These are phyloP conservation scores for Hsuehochloa calcarea DNA, from an alignment of 176 grass and related monocot genomes.

Conservation along the genomic window DNA sequence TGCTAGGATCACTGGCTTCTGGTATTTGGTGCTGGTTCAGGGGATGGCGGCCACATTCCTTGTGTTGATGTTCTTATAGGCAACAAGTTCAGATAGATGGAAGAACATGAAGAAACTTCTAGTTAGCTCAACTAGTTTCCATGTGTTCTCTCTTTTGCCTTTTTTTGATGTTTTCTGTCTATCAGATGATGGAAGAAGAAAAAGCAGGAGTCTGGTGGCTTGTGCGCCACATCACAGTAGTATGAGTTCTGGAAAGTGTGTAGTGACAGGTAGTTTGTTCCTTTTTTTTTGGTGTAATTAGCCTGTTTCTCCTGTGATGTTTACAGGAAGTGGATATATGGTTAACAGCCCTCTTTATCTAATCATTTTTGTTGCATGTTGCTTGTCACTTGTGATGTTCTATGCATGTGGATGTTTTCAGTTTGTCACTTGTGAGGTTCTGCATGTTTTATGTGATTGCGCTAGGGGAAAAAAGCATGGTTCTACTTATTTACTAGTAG, in stretches of 20 bases:
- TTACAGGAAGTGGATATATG: constrained; percentile 10
- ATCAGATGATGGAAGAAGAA: not conserved
- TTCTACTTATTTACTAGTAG: not conserved
- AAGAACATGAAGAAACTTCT: constrained; percentile 20
- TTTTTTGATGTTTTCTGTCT: constrained; percentile 2
- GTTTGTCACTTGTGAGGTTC: not conserved
- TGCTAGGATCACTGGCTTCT: constrained; percentile 4
- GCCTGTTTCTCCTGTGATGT: not conserved
- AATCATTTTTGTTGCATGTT: not conserved
- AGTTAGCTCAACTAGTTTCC: constrained; percentile 15
- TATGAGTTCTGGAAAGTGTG: not conserved
- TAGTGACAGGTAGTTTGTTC: constrained; percentile 5
- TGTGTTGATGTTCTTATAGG: constrained; percentile 43
- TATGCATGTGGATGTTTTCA: not conserved
- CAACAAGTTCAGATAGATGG: not conserved
- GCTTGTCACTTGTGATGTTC: not conserved
- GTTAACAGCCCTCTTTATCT: not conserved
- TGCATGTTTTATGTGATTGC: not conserved
- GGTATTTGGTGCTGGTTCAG: constrained; percentile 40
- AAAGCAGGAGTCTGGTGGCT: not conserved
- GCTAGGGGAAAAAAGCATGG: not conserved
- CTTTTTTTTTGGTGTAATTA: constrained; percentile 43
- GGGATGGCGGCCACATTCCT: constrained; percentile 11
- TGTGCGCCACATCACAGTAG: constrained; percentile 13
- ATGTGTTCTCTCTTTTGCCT: constrained; percentile 26